Conservation (phyloP, 805 yeast genomes). For the Cyberlindnera lachancei region DNA sequence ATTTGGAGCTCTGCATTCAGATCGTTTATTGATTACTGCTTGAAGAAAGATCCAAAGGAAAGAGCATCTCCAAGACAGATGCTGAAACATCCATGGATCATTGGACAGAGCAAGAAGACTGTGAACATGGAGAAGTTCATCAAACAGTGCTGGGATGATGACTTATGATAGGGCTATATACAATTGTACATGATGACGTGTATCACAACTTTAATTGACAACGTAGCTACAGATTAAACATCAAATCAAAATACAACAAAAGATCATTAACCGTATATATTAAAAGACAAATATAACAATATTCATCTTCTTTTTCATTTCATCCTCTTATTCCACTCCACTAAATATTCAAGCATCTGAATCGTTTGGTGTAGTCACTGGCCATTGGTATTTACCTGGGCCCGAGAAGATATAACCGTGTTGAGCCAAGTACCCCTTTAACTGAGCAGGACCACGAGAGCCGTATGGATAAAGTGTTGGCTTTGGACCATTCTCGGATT, state of each 20-base stretch:
- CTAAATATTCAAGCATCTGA: no score
- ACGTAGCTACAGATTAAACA: no score
- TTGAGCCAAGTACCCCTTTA: slow-evolving; percentile 51
- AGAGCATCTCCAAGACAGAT: slow-evolving; percentile 92
- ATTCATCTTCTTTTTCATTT: no score
- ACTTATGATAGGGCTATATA: no score
- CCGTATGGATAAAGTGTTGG: slow-evolving; percentile 80
- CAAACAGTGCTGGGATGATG: slow-evolving; percentile 30
- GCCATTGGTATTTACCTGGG: slow-evolving; percentile 80
- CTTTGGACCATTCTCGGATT: slow-evolving; percentile 57
- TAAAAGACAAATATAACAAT: no score
- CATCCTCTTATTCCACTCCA: no score
- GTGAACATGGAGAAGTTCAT: slow-evolving; percentile 88
- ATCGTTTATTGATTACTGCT: slow-evolving; percentile 71
- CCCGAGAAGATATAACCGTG: slow-evolving; percentile 70
- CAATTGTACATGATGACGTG: no score
- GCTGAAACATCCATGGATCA: slow-evolving; percentile 90
- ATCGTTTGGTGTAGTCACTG: slow-evolving; percentile 50
- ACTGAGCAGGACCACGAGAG: slow-evolving; percentile 74
- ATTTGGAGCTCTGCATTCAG: slow-evolving; percentile 79
- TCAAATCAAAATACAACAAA: no score
- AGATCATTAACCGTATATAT: no score
- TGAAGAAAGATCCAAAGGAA: slow-evolving; percentile 69
- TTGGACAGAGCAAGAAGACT: slow-evolving; percentile 60
- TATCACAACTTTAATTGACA: no score